Percentiles rank a stretch among this genome's conserved stretches.
Conservation (phyloP, 192 early-diverging fungal species). For the Linnemannia hyalina region DNA sequence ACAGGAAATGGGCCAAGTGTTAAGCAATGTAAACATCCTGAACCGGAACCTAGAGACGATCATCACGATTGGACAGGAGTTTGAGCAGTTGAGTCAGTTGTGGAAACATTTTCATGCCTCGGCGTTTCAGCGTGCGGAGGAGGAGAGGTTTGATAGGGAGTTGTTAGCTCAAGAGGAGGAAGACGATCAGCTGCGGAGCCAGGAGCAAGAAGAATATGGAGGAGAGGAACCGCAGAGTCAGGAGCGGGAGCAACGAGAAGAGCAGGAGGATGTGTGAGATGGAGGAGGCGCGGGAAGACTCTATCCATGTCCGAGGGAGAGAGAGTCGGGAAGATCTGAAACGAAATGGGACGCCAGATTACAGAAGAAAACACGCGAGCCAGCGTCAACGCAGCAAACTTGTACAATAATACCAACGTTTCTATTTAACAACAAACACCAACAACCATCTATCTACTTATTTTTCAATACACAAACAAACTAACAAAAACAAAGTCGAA, state of each 20-base stretch:
- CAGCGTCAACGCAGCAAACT: background rate
- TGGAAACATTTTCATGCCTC: constrained; percentile 65
- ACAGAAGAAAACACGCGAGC: too few species aligned
- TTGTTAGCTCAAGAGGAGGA: background rate
- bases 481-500: background rate
- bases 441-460: background rate
- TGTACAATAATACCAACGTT: background rate
- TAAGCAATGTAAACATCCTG: constrained; percentile 60
- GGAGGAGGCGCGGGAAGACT: background rate
- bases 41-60: constrained; percentile 67
- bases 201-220: background rate
- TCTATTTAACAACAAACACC: background rate
- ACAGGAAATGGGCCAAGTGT: constrained; percentile 61
- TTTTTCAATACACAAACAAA: background rate
- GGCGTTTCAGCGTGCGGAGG: constrained; percentile 23
- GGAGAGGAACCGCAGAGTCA: background rate
- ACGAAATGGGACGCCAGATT: too few species aligned
- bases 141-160: constrained; percentile 5
- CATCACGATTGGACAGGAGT: constrained; percentile 65
- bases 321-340: background rate
- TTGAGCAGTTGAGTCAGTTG: constrained; percentile 60
- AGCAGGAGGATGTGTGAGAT: background rate
- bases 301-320: background rate
- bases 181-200: background rate
- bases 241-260: too few species aligned